These are phyloP conservation scores for Adansonia rubrostipa DNA, from an alignment of 441 rosid species.

Conservation along the genomic window DNA sequence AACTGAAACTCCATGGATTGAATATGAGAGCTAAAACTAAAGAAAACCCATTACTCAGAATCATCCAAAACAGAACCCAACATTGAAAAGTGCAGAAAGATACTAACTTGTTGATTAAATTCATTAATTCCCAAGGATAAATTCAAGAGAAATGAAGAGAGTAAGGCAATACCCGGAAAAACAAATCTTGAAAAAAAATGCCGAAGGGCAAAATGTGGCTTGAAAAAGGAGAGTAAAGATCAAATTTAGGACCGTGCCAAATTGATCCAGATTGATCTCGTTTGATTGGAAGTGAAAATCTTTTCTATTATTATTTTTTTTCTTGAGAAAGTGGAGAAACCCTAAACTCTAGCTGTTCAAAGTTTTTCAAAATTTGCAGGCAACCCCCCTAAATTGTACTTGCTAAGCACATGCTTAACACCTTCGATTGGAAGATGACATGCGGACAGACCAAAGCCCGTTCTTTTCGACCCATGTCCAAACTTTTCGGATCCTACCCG, in stretches of 20 bases:
- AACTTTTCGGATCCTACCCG: no score
- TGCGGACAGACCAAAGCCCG: no score
- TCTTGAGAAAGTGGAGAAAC: slow-evolving; percentile 33
- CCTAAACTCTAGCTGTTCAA: slow-evolving; percentile 41
- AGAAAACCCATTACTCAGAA: slow-evolving; percentile 22
- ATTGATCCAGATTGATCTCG: neutral
- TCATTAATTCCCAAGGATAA: neutral
- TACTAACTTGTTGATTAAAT: slow-evolving; percentile 16
- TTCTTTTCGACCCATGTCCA: no score
- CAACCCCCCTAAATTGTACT: neutral
- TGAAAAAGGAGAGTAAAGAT: neutral
- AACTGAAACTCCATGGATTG: slow-evolving; percentile 1
- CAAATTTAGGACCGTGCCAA: neutral
- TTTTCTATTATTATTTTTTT: neutral
- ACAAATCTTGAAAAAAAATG: neutral
- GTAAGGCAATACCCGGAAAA: slow-evolving; percentile 20
- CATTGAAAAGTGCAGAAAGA: neutral
- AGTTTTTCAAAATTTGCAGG: slow-evolving; percentile 23
- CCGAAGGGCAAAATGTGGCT: neutral
- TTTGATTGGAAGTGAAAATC: neutral
- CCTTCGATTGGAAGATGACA: no score
- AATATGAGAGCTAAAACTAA: slow-evolving; percentile 2
- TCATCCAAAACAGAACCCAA: slow-evolving; percentile 20
- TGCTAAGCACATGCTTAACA: no score
- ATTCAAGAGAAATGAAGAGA: slow-evolving; percentile 17